Evolutionary conservation across 139 green algal species (phyloP), one percentile per base, ranked within the genome.

Genomic region (Micractinium conductrix): DNA sequence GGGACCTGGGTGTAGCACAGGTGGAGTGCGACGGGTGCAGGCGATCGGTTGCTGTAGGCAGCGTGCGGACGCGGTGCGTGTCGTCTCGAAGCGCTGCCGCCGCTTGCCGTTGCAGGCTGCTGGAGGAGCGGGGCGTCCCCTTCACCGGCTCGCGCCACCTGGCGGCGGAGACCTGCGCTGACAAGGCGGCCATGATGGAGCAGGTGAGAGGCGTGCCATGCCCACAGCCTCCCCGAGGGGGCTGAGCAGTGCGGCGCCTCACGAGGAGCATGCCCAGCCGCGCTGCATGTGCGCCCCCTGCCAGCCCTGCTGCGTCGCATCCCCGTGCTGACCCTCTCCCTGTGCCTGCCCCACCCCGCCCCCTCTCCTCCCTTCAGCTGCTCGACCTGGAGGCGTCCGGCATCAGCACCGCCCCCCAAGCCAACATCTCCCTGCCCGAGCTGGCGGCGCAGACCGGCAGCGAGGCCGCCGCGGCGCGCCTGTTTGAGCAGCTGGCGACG

Each of bases 381-480:
- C 24, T 72, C 10, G 69, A 79, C 80, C 69, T 85, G 44, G 72
- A 78, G 44, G 10, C 45, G 12, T 38, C 43, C 55, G 81, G 81
- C 71, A 81, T 86, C 71, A 75, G 53, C 42, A 65, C 60, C 9
- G 55, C 81, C 35, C 81, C 81, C 6, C 71, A 81, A 71, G 67
- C 87, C 58, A 81, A 81, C 33, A 85, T 90, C 35, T 83, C 60
- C 38, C 62, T 85, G 63, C 74, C 74, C n/a, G 86, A 90, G 68
- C 86, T 90, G 71, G 50, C 37, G n/a, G 81, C 2, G 75, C 80
- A 85, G 80, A 79, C 65, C 50, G 53, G 14, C 2, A 55, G 69
- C 37, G 85, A 86, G 60, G 58, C 24, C 33, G 50, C 43, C 21
- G 84, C 79, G 2, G 65, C 58, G 6, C 44, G 74, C 8, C 71